Conservation (phyloP, 192 early-diverging fungal genomes). For the Chytriomyces confervae region DNA sequence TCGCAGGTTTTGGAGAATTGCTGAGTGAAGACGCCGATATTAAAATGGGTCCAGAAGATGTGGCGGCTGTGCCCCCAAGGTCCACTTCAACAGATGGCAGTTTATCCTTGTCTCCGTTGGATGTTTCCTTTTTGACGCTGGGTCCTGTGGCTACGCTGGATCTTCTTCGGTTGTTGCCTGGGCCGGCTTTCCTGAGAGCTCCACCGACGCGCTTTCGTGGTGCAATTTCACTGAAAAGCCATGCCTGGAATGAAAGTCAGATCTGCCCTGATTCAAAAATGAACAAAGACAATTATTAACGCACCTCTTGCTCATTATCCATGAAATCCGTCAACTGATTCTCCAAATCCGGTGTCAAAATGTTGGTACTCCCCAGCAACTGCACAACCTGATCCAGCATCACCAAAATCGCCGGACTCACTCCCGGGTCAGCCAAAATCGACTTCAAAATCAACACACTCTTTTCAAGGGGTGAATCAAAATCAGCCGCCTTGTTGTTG, state of each 20-base stretch:
- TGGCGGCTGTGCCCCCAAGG: too few relatives aligned
- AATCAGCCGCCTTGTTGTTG: conserved; percentile 45
- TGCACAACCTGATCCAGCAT: conserved; percentile 43
- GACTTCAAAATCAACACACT: conserved; percentile 48
- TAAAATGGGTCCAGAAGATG: too few relatives aligned
- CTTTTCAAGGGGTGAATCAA: conserved; percentile 64
- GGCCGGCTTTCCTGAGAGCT: conserved; percentile 20
- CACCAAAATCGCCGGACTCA: conserved; percentile 42
- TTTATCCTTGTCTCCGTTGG: background rate
- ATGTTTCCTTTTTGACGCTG: conserved; percentile 7
- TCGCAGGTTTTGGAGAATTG: too few relatives aligned
- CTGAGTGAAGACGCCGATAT: too few relatives aligned
- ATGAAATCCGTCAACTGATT: conserved; percentile 39
- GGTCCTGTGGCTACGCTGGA: conserved; percentile 1
- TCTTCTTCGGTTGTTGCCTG: conserved; percentile 5
- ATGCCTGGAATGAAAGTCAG: conserved; percentile 41
- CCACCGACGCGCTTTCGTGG: conserved; percentile 39
- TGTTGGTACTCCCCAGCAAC: conserved; percentile 45
- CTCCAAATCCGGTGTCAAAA: conserved; percentile 57
- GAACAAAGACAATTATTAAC: background rate
- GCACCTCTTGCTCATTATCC: conserved; percentile 59
- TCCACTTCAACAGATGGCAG: background rate
- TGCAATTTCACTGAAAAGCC: conserved; percentile 58
- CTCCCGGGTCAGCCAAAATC: conserved; percentile 56
- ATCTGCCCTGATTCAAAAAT: background rate